Base-by-base conservation (phyloP, 768 basidiomycete species). In the Mycena rosella region DNA sequence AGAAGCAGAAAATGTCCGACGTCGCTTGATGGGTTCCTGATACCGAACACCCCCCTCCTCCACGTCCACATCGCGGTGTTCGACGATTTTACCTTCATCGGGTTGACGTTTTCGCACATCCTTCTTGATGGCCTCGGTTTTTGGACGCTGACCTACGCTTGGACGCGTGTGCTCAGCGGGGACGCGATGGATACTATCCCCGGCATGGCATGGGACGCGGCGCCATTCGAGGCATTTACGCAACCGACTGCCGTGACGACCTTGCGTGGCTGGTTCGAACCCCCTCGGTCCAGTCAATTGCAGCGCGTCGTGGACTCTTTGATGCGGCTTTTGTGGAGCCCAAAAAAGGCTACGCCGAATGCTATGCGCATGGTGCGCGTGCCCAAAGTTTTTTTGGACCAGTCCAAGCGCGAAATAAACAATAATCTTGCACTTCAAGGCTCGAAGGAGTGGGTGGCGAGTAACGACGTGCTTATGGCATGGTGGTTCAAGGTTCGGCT, bases 81-180 rank as follows among this genome's bases (percentile, higher is more conserved):
- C 22, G 45, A 67, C 59, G 65, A 67, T 22, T 32, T 67, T 27
- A 67, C 65, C 6, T 67, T 61, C 53, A 42, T 67, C 13, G 65
- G 60, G 2, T 20, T 67, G 3, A 67, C 58, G 10, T 30, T 34
- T 10, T 36, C 65, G 44, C 65, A 67, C n/a, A 22, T 61, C 15
- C 20, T 24, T 2, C 49, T 67, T 29, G 65, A 67, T 55, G 59
- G 30, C 1, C 10, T 60, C 20, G 65, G 65, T 3, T 38, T 44
- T 29, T 6, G 14, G 20, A 60, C 65, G 38, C 18, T 67, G 4
- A 32, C 60, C n/a, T 15, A n/a, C n/a, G 65, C 57, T 2, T 67
- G 59, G 59, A 40, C 54, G 24, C 54, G 54, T 15, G 5, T 67
- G 29, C 27, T 67, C 14, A 55, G 47, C 26, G 65, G 65, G 1